Base-by-base conservation (phyloP, 169 alveolate species). In the Plasmodium fragile region DNA sequence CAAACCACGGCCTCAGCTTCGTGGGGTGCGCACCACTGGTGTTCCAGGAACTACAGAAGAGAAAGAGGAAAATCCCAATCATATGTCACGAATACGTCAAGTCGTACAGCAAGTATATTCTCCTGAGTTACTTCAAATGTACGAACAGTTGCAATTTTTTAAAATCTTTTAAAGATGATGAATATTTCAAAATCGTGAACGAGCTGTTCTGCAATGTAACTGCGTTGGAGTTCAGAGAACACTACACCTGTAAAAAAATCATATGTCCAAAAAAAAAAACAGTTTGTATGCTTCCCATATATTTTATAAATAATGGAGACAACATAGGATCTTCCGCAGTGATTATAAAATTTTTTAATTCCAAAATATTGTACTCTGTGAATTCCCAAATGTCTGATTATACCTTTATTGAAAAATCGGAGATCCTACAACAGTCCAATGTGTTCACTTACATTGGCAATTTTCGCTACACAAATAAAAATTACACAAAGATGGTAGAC, bases 251-350 rank as follows among this genome's bases (percentile, higher is more conserved):
- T 65, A 89, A 59, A 70, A 89, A 89, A 49, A 59, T 78, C 1
- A 89, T 89, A 34, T 78, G 77, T 16, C 59, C 77, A 79, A 89
- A 59, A 59, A 78, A 59, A 18, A 55, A 89, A 30, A 43, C 49
- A 55, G 41, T 41, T 28, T 89, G 34, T 78, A 52, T 89, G 34
- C 53, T 89, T 18, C 94, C 94, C 28, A 11, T 89, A 32, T 77
- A 89, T 89, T 89, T 89, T 11, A 36, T 89, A 41, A 89, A 89
- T 32, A 89, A 89, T 78, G 94, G 94, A 32, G 89, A 89, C 70
- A 78, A 89, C 25, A 89, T 89, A 78, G 94, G 94, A 16, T 89
- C 94, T 2, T 89, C 94, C 18, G 94, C 82, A 0, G 71, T 89
- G 30, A 65, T 89, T 22, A 55, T 89, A 34, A 89, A 89, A 89